Conservation (phyloP, 2,329 filamentous ascomycete genomes). For the Botryosphaeria agaves region DNA sequence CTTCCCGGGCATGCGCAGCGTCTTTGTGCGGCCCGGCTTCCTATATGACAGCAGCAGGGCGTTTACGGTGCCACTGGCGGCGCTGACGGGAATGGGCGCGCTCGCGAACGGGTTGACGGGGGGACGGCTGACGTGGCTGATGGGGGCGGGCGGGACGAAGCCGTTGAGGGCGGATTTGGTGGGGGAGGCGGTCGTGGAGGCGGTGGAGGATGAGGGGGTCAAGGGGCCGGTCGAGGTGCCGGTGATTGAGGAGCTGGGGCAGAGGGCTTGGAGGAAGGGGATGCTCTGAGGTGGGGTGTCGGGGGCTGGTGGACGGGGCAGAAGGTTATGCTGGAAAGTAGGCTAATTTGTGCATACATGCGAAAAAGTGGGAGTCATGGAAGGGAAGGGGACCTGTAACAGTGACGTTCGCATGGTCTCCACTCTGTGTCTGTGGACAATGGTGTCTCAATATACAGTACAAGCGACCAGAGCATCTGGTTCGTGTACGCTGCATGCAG, state of each 20-base stretch:
- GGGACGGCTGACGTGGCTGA: conserved; percentile 54
- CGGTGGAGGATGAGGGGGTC: conserved; percentile 54
- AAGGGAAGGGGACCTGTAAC: too few relatives aligned
- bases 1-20: conserved; percentile 57
- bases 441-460: too few relatives aligned
- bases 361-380: too few relatives aligned
- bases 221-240: conserved; percentile 62
- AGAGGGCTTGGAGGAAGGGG: conserved; percentile 68
- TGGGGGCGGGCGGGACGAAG: conserved; percentile 72
- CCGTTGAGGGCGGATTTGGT: conserved; percentile 77
- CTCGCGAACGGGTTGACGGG: conserved; percentile 64
- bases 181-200: conserved; percentile 79
- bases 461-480: too few relatives aligned
- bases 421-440: too few relatives aligned
- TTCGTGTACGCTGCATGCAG: too few relatives aligned
- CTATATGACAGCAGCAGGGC: conserved; percentile 72
- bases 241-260: conserved; percentile 67
- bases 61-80: conserved; percentile 73
- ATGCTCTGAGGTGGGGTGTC: conserved; percentile 47
- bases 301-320: too few relatives aligned
- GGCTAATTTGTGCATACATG: too few relatives aligned
- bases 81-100: conserved; percentile 54
- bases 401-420: too few relatives aligned
- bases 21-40: conserved; percentile 77
- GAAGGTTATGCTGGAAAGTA: too few relatives aligned